Evolutionary conservation across 495 filamentous ascomycete species (phyloP).

Genomic region (Penicillium coffeae): DNA sequence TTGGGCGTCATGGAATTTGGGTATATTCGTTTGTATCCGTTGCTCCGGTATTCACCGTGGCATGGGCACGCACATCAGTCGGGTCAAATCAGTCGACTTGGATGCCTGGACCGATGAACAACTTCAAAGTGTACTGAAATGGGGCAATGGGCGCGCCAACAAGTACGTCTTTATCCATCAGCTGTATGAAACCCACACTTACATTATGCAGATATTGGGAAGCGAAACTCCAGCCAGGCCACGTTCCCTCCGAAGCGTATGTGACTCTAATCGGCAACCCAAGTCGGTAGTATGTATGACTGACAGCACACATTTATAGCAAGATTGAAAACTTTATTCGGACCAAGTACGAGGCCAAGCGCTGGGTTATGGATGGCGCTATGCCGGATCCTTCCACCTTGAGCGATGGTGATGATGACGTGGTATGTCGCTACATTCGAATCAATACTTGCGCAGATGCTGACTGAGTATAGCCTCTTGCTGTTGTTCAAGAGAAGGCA

Average conservation of each 20-base stretch:
- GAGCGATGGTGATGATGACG: slow-evolving; percentile 78
- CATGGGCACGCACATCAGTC: slow-evolving; percentile 97
- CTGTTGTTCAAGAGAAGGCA: slow-evolving; percentile 68
- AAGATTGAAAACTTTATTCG: slow-evolving; percentile 99
- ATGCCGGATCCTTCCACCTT: slow-evolving; percentile 90
- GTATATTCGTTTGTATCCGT: slow-evolving; percentile 94
- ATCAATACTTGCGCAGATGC: slow-evolving; percentile 4
- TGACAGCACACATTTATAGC: slow-evolving; percentile 26
- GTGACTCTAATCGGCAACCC: slow-evolving; percentile 25
- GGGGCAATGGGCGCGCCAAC: slow-evolving; percentile 94
- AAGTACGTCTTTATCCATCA: slow-evolving; percentile 53
- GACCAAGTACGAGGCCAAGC: slow-evolving; percentile 96
- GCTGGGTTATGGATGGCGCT: slow-evolving; percentile 96
- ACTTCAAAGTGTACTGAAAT: slow-evolving; percentile 81
- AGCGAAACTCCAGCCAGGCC: slow-evolving; percentile 82
- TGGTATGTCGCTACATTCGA: slow-evolving; percentile 41
- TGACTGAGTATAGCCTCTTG: slow-evolving; percentile 56
- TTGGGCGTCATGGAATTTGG: slow-evolving; percentile 98
- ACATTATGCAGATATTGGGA: slow-evolving; percentile 74
- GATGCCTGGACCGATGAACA: slow-evolving; percentile 99
- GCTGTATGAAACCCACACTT: slow-evolving; percentile 8
- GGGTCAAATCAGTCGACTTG: slow-evolving; percentile 95
- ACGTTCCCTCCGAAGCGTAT: slow-evolving; percentile 91
- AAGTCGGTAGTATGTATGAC: not conserved
- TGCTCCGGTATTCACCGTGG: slow-evolving; percentile 97